Evolutionary conservation across 2,329 filamentous ascomycete species (phyloP), one percentile per base, ranked within the genome.

Genomic region (Penicillium sumatraense): DNA sequence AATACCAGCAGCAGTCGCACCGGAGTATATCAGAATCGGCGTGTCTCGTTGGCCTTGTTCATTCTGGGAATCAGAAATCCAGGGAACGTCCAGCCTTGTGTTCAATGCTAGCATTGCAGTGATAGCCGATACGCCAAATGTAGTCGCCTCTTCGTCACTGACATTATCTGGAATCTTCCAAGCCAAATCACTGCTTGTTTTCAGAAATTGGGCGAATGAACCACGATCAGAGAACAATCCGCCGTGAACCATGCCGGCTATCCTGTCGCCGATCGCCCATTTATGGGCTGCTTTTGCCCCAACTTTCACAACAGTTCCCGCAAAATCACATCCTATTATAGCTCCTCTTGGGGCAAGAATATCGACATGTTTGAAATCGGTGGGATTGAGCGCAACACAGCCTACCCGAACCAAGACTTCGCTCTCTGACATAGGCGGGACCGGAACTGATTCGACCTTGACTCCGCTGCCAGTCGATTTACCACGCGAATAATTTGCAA

Each of bases 121-220:
- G 20, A 60, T 20, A 3, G 58, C 54, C 0, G 61, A 61, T 2
- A 68, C 50, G n/a, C 57, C 61, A 35, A 73, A 51, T 0, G 69
- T 70, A 10, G 62, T 55, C 1, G 66, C 72, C 24, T 75, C 47
- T 8, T 75, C 62, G 24, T 72, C 64, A 23, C 42, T 69, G 40
- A 72, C 65, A 14, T 24, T 64, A 7, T 41, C 47, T 2, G 74
- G 74, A 0, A 71, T 70, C 51, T 70, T 72, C 23, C 58, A 67
- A 1, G 73, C 62, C 1, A 75, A 63, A 7, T 61, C 63, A 0
- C 69, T 69, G 3, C 68, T 68, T 54, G 73, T 71, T 35, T 68
- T 69, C 59, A 67, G 66, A 54, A 75, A 76, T 49, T 75, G 53
- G 10, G 59, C 59, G n/a, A 63, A 63, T 1, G 61, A 52, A 7